phyloP scores from a whole-genome alignment of 805 yeast species.

The Debaryomyces maramus region DNA sequence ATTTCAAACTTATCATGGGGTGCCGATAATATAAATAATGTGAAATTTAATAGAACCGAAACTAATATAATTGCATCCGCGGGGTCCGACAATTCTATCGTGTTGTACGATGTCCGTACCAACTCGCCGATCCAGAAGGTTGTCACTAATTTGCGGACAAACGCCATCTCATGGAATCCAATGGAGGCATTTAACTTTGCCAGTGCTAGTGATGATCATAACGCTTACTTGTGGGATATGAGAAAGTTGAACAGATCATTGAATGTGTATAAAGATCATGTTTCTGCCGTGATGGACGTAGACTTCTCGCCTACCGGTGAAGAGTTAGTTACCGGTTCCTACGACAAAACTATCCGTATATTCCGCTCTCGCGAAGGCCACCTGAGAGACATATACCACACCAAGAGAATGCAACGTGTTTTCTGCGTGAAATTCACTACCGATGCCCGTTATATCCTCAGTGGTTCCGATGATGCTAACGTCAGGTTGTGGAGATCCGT shows the following conservation, averaged over 20 bases:
- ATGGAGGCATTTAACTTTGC: conserved; percentile 96
- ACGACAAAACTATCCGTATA: conserved; percentile 88
- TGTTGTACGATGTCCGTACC: conserved; percentile 87
- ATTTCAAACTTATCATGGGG: conserved; percentile 89
- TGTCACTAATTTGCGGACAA: conserved; percentile 77
- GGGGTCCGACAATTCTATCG: conserved; percentile 82
- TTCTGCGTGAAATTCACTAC: conserved; percentile 81
- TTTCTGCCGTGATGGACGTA: conserved; percentile 90
- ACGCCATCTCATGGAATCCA: conserved; percentile 93
- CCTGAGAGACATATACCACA: conserved; percentile 92
- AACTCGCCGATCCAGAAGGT: conserved; percentile 90
- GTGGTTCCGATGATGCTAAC: conserved; percentile 96
- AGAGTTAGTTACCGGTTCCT: conserved; percentile 92
- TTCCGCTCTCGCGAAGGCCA: conserved; percentile 80
- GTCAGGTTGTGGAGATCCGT: conserved; percentile 89
- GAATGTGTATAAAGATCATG: conserved; percentile 92
- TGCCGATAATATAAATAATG: conserved; percentile 82
- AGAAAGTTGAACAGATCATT: conserved; percentile 79
- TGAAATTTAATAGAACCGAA: conserved; percentile 86
- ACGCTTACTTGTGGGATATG: conserved; percentile 94
- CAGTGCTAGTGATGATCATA: conserved; percentile 91
- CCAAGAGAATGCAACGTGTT: conserved; percentile 96
- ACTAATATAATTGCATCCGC: conserved; percentile 86
- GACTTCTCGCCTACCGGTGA: conserved; percentile 98
- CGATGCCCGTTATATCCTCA: conserved; percentile 82